phyloP scores from a whole-genome alignment of 768 basidiomycete genomes.

The Amylocystis lapponica region DNA sequence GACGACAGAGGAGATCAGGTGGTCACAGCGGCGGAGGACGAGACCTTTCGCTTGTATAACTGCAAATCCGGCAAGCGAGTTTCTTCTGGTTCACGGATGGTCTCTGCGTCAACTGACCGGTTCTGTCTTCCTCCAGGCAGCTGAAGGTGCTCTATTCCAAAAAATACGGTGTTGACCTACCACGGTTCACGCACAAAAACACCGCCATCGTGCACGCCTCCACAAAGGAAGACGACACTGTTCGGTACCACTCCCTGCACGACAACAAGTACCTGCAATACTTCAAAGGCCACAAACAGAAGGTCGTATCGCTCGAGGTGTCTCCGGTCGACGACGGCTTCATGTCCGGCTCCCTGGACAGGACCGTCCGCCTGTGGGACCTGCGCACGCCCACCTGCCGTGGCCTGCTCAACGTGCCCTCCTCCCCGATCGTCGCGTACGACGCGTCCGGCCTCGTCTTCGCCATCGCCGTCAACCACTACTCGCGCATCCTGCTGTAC shows the following conservation, averaged over 20 bases:
- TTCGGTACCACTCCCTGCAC: slow-evolving; percentile 91
- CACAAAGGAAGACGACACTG: slow-evolving; percentile 91
- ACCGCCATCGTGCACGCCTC: slow-evolving; percentile 84
- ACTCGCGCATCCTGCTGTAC: slow-evolving; percentile 78
- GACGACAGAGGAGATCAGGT: slow-evolving; percentile 87
- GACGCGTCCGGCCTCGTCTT: slow-evolving; percentile 80
- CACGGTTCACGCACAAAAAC: slow-evolving; percentile 91
- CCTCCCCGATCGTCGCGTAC: slow-evolving; percentile 76
- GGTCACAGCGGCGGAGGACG: slow-evolving; percentile 88
- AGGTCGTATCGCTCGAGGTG: slow-evolving; percentile 86
- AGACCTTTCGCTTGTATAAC: slow-evolving; percentile 84
- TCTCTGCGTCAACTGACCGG: slow-evolving; percentile 23
- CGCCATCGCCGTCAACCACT: slow-evolving; percentile 79
- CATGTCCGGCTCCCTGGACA: slow-evolving; percentile 91
- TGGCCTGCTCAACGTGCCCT: slow-evolving; percentile 71
- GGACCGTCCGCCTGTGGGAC: slow-evolving; percentile 96
- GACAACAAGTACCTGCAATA: slow-evolving; percentile 96
- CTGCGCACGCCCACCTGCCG: slow-evolving; percentile 73
- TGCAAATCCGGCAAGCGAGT: slow-evolving; percentile 93
- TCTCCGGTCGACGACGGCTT: slow-evolving; percentile 93
- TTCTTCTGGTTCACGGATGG: slow-evolving; percentile 13
- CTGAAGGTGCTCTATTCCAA: slow-evolving; percentile 81
- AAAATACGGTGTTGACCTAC: slow-evolving; percentile 94
- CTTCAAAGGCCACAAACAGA: slow-evolving; percentile 89
- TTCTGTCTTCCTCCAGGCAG: slow-evolving; percentile 45